Conservation (phyloP, 2,329 filamentous ascomycete species). For the Lecanicillium sp. region DNA sequence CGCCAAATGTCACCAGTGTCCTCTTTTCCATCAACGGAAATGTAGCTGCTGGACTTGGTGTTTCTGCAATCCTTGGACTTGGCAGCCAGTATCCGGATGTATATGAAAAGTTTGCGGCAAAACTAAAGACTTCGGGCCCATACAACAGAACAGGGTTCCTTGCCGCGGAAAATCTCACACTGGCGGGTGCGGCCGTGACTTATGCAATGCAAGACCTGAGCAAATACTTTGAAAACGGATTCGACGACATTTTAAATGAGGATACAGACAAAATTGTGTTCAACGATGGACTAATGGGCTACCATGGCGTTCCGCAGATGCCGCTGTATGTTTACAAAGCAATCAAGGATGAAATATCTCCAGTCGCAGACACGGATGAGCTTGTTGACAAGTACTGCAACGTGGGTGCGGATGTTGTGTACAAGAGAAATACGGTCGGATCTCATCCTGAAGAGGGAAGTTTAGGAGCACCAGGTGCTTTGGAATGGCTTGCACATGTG, state of each 20-base stretch:
- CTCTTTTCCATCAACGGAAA: constrained; percentile 23
- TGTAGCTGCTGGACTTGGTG: constrained; percentile 12
- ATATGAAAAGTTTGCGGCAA: not conserved
- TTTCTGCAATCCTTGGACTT: constrained; percentile 14
- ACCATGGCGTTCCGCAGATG: constrained; percentile 33
- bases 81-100: constrained; percentile 14
- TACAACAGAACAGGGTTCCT: constrained; percentile 5
- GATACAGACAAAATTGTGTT: constrained; percentile 1
- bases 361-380: constrained; percentile 30
- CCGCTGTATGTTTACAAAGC: constrained; percentile 41
- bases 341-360: constrained; percentile 32
- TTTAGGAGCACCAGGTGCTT: not conserved
- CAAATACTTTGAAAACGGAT: constrained; percentile 6
- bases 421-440: constrained; percentile 32
- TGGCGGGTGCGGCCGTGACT: not conserved
- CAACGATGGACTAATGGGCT: constrained; percentile 13
- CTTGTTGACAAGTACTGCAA: constrained; percentile 32
- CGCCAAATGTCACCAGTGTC: constrained; percentile 29
- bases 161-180: constrained; percentile 1
- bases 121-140: constrained; percentile 3
- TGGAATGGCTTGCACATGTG: not conserved
- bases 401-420: constrained; percentile 29
- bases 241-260: constrained; percentile 1
- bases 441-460: constrained; percentile 19
- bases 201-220: constrained; percentile 4